Base-by-base conservation (phyloP, 2,329 filamentous ascomycete genomes). In the Exophiala sp. region DNA sequence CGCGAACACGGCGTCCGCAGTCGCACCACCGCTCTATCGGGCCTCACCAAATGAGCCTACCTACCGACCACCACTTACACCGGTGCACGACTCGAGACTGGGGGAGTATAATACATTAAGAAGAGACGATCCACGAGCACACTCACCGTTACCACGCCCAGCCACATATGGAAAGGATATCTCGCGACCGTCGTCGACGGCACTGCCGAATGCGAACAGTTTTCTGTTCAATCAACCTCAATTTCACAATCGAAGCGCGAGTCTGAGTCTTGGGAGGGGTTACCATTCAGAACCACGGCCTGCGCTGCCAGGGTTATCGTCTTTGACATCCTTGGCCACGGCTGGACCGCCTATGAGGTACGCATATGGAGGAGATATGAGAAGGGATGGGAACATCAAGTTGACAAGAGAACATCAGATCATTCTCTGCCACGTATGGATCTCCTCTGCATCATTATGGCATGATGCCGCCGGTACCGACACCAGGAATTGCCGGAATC, bases 351-450 rank as follows among this genome's bases (percentile, higher is more conserved):
- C 73, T 68, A 66, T 76, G 63, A 78, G 78, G 77, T 80, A 77
- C 65, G 73, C 65, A 42, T 14, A 12, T 38, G 24, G 39, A 52
- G 50, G 12, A 20, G 42, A 44, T 29, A 29, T 4, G 65, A 65
- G 54, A 67, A 60, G 32, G 43, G 57, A 47, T 62, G 20, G 12
- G 14, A 42, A 9, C 4, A 41, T 2, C 10, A 3, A 16, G 24
- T 35, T 50, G 38, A 47, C 42, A 38, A 46, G 40, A 10, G 32
- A 41, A 6, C n/a, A 18, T 42, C 39, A 61, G 59, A 47, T 57
- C 81, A 38, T 86, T 84, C 38, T 80, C 82, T 58, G 83, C 81
- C 61, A 84, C 84, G 49, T 82, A 84, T 67, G 80, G 79, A 59
- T 78, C 77, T 61, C 79, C 79, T 68, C 79, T 83, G 77, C 74